Conservation (phyloP, 169 alveolate species). For the Plasmodium gonderi region DNA sequence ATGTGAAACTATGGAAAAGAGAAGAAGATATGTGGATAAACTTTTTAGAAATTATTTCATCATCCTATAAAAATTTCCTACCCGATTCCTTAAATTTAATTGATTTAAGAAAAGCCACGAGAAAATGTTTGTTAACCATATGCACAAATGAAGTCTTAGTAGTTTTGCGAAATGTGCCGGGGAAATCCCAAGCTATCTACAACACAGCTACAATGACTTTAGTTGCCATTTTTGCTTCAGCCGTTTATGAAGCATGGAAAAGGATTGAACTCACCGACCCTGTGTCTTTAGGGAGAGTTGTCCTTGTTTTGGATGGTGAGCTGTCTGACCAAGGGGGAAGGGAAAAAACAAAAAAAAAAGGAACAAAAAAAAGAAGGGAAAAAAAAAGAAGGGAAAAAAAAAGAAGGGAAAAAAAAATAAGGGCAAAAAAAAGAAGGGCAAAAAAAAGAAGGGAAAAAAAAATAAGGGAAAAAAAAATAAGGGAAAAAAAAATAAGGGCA, state of each 20-base stretch:
- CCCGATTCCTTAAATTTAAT: slow-evolving; percentile 38
- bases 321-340: neutral
- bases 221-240: slow-evolving; percentile 89
- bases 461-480: too few relatives aligned
- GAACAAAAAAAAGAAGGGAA: neutral
- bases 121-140: slow-evolving; percentile 85
- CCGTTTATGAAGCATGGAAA: slow-evolving; percentile 91
- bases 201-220: slow-evolving; percentile 87
- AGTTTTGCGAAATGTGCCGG: slow-evolving; percentile 89
- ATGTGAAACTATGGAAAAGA: slow-evolving; percentile 90
- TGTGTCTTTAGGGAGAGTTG: slow-evolving; percentile 87
- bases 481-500: too few relatives aligned
- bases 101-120: slow-evolving; percentile 76
- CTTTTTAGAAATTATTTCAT: slow-evolving; percentile 86
- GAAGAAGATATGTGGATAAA: slow-evolving; percentile 92
- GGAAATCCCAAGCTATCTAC: slow-evolving; percentile 88
- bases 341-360: neutral
- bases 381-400: too few relatives aligned
- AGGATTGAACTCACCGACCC: slow-evolving; percentile 87
- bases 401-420: too few relatives aligned
- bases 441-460: too few relatives aligned
- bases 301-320: slow-evolving; percentile 86
- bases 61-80: slow-evolving; percentile 63
- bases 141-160: slow-evolving; percentile 84
- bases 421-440: too few relatives aligned